Conservation (phyloP, 441 rosid genomes). For the Gossypium davidsonii region DNA sequence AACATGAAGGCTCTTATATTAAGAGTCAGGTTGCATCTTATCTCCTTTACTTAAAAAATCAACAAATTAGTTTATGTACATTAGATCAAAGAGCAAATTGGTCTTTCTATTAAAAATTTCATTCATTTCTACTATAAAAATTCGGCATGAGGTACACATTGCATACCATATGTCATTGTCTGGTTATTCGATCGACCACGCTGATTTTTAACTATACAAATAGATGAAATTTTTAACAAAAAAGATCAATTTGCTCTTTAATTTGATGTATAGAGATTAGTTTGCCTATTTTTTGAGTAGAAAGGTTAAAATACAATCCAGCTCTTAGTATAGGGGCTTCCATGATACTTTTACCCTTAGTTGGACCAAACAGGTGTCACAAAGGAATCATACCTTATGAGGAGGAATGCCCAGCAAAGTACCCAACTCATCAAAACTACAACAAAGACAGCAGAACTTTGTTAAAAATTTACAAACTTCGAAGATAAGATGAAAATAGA, state of each 20-base stretch:
- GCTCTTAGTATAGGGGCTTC: background rate
- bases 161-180: background rate
- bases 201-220: background rate
- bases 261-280: background rate
- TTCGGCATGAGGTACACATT: background rate
- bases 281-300: background rate
- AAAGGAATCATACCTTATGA: slow-evolving; percentile 48
- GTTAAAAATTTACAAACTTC: background rate
- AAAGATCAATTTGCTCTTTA: background rate
- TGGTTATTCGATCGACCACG: background rate
- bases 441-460: slow-evolving; percentile 14
- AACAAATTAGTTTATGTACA: too few species aligned
- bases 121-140: too few species aligned
- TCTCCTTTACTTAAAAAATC: background rate
- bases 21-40: background rate
- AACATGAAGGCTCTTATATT: background rate
- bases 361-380: background rate
- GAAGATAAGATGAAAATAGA: slow-evolving; percentile 2
- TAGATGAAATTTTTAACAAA: background rate
- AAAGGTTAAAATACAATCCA: background rate
- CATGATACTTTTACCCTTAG: background rate
- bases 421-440: slow-evolving; percentile 91
- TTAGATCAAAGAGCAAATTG: background rate
- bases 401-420: slow-evolving; percentile 91
- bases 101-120: too few species aligned